Percentiles rank a stretch among this genome's conserved stretches.
Evolutionary conservation across 2,329 filamentous ascomycete species (phyloP).

Genomic region (Diaporthe capsici): DNA sequence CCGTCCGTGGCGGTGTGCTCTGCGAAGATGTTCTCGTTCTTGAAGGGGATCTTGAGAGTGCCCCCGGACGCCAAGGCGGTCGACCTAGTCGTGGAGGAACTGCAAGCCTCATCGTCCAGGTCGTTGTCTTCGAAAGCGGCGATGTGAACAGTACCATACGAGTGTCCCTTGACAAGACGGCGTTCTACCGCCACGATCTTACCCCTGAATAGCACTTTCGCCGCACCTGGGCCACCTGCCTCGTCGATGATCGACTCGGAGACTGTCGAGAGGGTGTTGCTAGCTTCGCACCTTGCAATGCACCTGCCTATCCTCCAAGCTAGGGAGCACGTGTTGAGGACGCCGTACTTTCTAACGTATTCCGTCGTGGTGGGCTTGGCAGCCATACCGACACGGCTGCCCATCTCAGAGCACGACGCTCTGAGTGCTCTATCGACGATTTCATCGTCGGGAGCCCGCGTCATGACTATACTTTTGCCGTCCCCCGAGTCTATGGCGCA

Average conservation of each 20-base stretch:
- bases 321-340: slow-evolving; percentile 54
- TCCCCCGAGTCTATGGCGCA: slow-evolving; percentile 61
- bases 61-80: slow-evolving; percentile 41
- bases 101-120: slow-evolving; percentile 40
- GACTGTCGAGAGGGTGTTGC: slow-evolving; percentile 59
- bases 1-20: slow-evolving; percentile 43
- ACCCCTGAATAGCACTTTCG: slow-evolving; percentile 64
- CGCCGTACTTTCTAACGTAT: slow-evolving; percentile 51
- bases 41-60: slow-evolving; percentile 47
- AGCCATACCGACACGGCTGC: slow-evolving; percentile 54
- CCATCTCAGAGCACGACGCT: slow-evolving; percentile 58
- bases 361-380: slow-evolving; percentile 50
- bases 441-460: slow-evolving; percentile 55
- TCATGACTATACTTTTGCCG: slow-evolving; percentile 60
- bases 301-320: slow-evolving; percentile 64
- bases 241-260: slow-evolving; percentile 64
- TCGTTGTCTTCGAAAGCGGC: slow-evolving; percentile 45
- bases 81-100: slow-evolving; percentile 15
- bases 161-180: slow-evolving; percentile 62
- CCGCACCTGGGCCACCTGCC: slow-evolving; percentile 60
- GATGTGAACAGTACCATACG: slow-evolving; percentile 57
- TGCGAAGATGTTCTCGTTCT: slow-evolving; percentile 47
- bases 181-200: slow-evolving; percentile 68
- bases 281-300: slow-evolving; percentile 57
- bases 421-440: slow-evolving; percentile 59